These are phyloP conservation scores for Inonotus obliquus DNA, from an alignment of 1,284 basidiomycete genomes.

Conservation along the genomic window DNA sequence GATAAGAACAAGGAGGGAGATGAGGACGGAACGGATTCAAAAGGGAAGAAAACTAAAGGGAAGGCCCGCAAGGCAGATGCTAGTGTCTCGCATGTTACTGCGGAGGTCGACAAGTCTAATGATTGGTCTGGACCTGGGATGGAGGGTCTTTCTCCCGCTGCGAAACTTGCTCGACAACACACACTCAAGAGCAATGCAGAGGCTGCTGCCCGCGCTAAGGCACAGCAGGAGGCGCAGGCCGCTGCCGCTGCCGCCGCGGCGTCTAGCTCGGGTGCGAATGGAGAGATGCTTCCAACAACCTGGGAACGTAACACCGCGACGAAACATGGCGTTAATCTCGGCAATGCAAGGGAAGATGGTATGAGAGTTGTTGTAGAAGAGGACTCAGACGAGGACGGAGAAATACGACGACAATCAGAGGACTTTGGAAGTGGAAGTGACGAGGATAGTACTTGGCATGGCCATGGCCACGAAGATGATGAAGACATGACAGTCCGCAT, in stretches of 20 bases:
- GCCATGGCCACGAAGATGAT: constrained; percentile 50
- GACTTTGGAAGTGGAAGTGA: constrained; percentile 62
- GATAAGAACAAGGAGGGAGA: constrained; percentile 56
- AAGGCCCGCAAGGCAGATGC: constrained; percentile 71
- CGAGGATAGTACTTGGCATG: constrained; percentile 42
- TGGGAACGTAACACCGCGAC: constrained; percentile 83
- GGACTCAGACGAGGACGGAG: constrained; percentile 44
- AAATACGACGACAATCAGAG: constrained; percentile 25
- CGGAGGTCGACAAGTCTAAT: constrained; percentile 69
- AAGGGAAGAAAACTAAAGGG: constrained; percentile 33
- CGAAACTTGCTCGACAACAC: constrained; percentile 87
- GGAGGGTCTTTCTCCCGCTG: constrained; percentile 86
- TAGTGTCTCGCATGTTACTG: constrained; percentile 79
- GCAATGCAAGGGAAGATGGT: constrained; percentile 49
- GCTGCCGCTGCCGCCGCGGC: constrained; percentile 36
- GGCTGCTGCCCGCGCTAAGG: constrained; percentile 68
- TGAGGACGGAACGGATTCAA: constrained; percentile 34
- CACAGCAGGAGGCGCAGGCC: constrained; percentile 41
- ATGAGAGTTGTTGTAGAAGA: constrained; percentile 64
- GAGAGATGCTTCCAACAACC: constrained; percentile 48
- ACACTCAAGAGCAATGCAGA: constrained; percentile 82
- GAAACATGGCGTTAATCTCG: constrained; percentile 28
- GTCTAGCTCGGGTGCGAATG: constrained; percentile 26
- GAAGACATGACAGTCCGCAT: constrained; percentile 75
- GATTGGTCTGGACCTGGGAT: constrained; percentile 49